Percentiles rank a stretch among this genome's conserved stretches.
phyloP scores from a whole-genome alignment of 1,284 basidiomycete species.

The Papiliotrema terrestris region DNA sequence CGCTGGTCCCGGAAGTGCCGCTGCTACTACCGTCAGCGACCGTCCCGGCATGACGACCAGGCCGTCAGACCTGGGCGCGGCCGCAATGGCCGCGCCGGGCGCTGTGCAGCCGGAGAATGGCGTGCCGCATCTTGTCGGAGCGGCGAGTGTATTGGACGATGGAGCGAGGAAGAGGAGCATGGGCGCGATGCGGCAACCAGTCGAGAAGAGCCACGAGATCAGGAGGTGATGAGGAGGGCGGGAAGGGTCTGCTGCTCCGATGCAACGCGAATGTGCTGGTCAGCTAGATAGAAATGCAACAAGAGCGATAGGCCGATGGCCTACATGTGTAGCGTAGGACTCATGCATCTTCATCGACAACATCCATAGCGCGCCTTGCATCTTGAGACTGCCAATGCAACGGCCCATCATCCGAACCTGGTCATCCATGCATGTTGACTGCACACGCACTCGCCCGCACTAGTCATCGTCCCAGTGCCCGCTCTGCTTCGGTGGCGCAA shows the following conservation, averaged over 20 bases:
- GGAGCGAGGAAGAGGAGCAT: slow-evolving; percentile 28
- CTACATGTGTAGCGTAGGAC: too few relatives aligned
- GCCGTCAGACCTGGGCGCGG: slow-evolving; percentile 30
- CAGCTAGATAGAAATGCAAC: too few relatives aligned
- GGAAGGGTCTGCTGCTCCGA: too few relatives aligned
- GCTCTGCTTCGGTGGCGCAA: slow-evolving; percentile 50
- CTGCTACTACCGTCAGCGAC: neutral
- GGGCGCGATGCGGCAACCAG: slow-evolving; percentile 6
- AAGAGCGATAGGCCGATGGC: too few relatives aligned
- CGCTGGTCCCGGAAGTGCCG: neutral
- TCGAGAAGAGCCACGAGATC: slow-evolving; percentile 11
- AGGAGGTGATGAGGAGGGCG: neutral
- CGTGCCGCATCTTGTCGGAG: slow-evolving; percentile 7
- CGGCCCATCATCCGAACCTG: too few relatives aligned
- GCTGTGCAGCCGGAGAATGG: neutral
- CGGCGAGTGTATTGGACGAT: slow-evolving; percentile 28
- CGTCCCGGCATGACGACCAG: slow-evolving; percentile 20
- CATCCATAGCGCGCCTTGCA: too few relatives aligned
- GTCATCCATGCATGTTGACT: too few relatives aligned
- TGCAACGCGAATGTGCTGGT: too few relatives aligned
- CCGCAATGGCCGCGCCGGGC: slow-evolving; percentile 30
- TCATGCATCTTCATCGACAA: too few relatives aligned
- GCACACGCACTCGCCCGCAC: neutral
- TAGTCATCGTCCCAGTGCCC: slow-evolving; percentile 52
- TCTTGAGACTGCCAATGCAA: too few relatives aligned